Evolutionary conservation across 1,284 basidiomycete genomes (phyloP), one percentile per base, ranked within the genome.

Genomic region (Trichosporon sp.): DNA sequence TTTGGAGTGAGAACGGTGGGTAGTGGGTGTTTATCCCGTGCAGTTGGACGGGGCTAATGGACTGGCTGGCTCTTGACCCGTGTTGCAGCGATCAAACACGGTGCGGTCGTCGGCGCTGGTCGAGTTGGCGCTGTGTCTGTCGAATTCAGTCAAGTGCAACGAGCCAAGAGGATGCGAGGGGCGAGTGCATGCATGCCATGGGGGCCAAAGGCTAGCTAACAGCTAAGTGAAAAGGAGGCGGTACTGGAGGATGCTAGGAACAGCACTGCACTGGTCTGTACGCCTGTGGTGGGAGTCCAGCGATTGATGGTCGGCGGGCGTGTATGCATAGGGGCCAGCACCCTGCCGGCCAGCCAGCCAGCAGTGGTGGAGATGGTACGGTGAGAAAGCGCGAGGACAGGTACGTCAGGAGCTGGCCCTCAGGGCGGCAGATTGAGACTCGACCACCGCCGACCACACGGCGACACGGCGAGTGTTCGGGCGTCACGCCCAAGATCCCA

Each of bases 101-200:
- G 18, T 42, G 38, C 38, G 15, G 38, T 42, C 38, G 38, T 42
- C 38, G 38, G 18, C 7, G 3, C n/a, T 5, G 38, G 18, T n/a
- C 18, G 38, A n/a, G 15, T 42, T 18, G 38, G 38, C 18, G 38
- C 38, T 42, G 38, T 18, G 38, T 42, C n/a, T 42, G 8, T 42
- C 38, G 15, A 42, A n/a, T 15, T 42, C 15, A n/a, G 8, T 8
- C 15, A 42, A 18, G 38, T n/a, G 12, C 38, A 42, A 12, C 38
- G 4, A n/a, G 44, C 56, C 5, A n/a, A 60, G 56, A 60, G 31
- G 18, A n/a, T 32, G 56, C 25, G 18, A 31, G 15, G 75, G 60
- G 75, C 78, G 69, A 62, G 68, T 25, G 38, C 15, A 42, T 42
- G 38, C 38, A n/a, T n/a, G 38, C 38, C n/a, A n/a, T 12, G 15